These are phyloP conservation scores for Sanghuangporus sanghuang DNA, from an alignment of 1,284 basidiomycete genomes.

Conservation along the genomic window DNA sequence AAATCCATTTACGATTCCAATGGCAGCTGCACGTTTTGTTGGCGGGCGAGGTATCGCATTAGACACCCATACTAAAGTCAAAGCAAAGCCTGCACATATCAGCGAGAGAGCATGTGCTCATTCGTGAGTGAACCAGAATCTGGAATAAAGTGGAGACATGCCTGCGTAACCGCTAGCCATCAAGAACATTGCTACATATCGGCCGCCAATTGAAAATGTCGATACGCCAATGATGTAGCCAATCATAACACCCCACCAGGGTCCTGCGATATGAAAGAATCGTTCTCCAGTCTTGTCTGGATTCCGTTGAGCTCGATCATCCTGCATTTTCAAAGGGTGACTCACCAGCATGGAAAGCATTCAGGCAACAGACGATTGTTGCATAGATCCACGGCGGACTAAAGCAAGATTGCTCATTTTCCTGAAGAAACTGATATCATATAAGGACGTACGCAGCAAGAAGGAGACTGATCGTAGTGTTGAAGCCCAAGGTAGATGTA, in stretches of 20 bases:
- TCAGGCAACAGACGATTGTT: slow-evolving; percentile 27
- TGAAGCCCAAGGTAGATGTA: slow-evolving; percentile 33
- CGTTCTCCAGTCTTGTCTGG: slow-evolving; percentile 21
- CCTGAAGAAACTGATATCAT: neutral
- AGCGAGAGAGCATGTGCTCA: neutral
- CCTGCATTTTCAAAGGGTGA: slow-evolving; percentile 3
- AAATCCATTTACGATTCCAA: slow-evolving; percentile 38
- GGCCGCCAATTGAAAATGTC: slow-evolving; percentile 23
- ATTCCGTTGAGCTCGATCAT: slow-evolving; percentile 30
- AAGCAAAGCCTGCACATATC: slow-evolving; percentile 33
- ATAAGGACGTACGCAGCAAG: slow-evolving; percentile 30
- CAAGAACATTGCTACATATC: slow-evolving; percentile 28
- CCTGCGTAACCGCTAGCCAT: slow-evolving; percentile 22
- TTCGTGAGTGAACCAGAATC: slow-evolving; percentile 33
- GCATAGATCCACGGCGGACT: slow-evolving; percentile 27
- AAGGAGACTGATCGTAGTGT: slow-evolving; percentile 30
- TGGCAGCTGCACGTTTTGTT: slow-evolving; percentile 47
- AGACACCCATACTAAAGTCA: slow-evolving; percentile 60
- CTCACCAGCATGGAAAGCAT: slow-evolving; percentile 34
- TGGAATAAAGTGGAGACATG: slow-evolving; percentile 34
- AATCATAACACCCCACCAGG: slow-evolving; percentile 20
- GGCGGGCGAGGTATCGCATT: slow-evolving; percentile 62
- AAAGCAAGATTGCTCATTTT: neutral
- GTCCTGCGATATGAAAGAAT: slow-evolving; percentile 31
- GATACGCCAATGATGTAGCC: slow-evolving; percentile 26